A percentile compares a stretch with the other conserved stretches of the same genome.
phyloP scores from a whole-genome alignment of 305 asterid genomes.

The Fraxinus platypoda region DNA sequence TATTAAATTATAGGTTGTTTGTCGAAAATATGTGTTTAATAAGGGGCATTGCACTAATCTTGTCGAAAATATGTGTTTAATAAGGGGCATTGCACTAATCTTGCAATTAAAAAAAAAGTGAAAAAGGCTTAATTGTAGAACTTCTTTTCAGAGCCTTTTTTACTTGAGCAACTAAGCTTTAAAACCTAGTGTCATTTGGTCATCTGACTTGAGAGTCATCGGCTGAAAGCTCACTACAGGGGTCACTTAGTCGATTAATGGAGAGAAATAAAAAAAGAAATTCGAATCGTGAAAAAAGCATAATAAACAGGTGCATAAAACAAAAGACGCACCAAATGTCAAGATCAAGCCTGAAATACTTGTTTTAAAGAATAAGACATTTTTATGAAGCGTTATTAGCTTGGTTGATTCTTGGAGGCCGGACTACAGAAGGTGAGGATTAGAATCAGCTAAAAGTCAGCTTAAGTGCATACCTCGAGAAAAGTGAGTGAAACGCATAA shows the following conservation, averaged over 20 bases:
- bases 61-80: too few relatives aligned
- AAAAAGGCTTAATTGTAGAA: background rate
- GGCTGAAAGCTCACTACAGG: background rate
- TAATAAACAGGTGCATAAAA: background rate
- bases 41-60: background rate
- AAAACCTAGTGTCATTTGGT: background rate
- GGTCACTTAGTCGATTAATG: background rate
- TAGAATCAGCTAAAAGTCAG: background rate
- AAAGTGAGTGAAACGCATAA: background rate
- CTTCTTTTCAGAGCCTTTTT: background rate
- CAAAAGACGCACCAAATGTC: background rate
- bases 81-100: background rate
- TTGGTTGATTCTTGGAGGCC: background rate
- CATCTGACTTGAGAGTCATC: background rate
- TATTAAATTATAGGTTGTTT: background rate
- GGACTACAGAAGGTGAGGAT: background rate
- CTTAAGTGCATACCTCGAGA: background rate
- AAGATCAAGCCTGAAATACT: background rate
- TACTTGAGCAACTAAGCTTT: background rate
- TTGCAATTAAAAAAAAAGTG: background rate
- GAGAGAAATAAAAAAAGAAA: background rate
- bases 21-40: too few relatives aligned
- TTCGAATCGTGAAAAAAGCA: background rate
- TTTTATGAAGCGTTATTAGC: background rate
- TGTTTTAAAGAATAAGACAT: background rate